These are phyloP conservation scores for Puccinia hordei DNA, from an alignment of 1,284 basidiomycete genomes.

Conservation along the genomic window DNA sequence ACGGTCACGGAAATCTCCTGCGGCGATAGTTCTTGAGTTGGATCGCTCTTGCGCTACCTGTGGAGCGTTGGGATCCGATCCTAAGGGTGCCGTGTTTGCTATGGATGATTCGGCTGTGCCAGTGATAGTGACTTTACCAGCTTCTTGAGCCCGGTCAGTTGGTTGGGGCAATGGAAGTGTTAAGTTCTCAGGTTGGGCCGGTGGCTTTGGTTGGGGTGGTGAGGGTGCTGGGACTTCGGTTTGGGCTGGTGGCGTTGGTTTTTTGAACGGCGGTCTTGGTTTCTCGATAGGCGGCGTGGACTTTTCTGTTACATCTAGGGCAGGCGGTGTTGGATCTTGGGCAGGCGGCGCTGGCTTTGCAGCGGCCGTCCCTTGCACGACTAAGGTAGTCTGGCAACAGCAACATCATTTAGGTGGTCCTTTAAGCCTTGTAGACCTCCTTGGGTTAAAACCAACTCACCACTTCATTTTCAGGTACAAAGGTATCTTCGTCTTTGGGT, in stretches of 20 bases:
- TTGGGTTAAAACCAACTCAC: conserved; percentile 1
- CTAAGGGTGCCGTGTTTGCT: background rate
- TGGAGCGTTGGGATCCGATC: background rate
- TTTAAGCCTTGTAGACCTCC: background rate
- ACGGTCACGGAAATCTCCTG: background rate
- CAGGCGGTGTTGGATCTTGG: background rate
- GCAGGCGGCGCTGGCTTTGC: background rate
- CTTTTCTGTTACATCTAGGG: background rate
- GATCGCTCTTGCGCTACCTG: background rate
- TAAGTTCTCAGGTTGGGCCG: background rate
- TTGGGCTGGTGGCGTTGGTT: background rate
- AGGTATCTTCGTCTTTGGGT: background rate
- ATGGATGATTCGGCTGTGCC: background rate
- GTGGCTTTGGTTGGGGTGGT: background rate
- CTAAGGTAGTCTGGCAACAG: conserved; percentile 12
- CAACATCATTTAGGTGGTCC: background rate
- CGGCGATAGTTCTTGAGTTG: background rate
- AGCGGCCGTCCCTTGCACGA: background rate
- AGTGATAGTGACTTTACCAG: background rate
- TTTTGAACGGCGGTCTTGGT: background rate
- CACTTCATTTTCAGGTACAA: conserved; percentile 22
- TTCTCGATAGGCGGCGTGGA: background rate
- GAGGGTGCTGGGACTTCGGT: background rate
- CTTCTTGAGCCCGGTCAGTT: background rate
- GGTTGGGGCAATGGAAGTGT: background rate